A percentile compares a stretch with the other conserved stretches of the same genome.
These are phyloP conservation scores for Borovskyia barvae DNA, from an alignment of 208 protist genomes.

Conservation along the genomic window DNA sequence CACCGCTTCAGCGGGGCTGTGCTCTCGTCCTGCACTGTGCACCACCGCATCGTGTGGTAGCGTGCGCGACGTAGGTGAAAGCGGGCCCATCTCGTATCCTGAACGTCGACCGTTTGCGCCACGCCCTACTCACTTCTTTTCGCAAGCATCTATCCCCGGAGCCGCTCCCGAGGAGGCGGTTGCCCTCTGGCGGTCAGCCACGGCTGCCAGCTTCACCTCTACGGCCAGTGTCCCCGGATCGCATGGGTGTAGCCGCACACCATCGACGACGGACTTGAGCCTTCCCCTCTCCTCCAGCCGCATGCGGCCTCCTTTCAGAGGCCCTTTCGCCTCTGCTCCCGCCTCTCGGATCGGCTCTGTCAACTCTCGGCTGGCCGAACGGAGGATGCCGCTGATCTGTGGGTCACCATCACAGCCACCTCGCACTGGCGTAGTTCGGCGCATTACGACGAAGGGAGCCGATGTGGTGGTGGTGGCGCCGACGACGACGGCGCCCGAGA, in stretches of 20 bases:
- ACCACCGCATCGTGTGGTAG: too few relatives aligned
- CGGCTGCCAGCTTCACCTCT: background rate
- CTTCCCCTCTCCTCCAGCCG: background rate
- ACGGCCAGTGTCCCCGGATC: slow-evolving; percentile 1
- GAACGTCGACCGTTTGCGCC: too few relatives aligned
- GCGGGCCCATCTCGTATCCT: too few relatives aligned
- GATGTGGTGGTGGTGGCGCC: too few relatives aligned
- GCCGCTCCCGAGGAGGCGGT: background rate
- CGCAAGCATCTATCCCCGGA: too few relatives aligned
- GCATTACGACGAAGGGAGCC: background rate
- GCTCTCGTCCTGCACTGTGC: too few relatives aligned
- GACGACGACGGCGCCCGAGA: too few relatives aligned
- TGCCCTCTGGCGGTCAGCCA: background rate
- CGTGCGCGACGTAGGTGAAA: too few relatives aligned
- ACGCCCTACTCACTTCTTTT: too few relatives aligned
- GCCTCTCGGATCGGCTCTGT: slow-evolving; percentile 32
- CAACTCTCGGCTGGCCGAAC: slow-evolving; percentile 26
- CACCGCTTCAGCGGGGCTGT: too few relatives aligned
- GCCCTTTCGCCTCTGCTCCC: slow-evolving; percentile 18
- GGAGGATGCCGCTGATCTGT: background rate
- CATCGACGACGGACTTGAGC: slow-evolving; percentile 5
- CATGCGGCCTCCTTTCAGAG: background rate
- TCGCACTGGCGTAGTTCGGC: background rate
- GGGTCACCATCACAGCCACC: background rate
- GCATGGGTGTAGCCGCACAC: slow-evolving; percentile 3